Percentiles rank a stretch among this genome's conserved stretches.
Evolutionary conservation across 768 basidiomycete genomes (phyloP).

Genomic region (Kwoniella dendrophila): DNA sequence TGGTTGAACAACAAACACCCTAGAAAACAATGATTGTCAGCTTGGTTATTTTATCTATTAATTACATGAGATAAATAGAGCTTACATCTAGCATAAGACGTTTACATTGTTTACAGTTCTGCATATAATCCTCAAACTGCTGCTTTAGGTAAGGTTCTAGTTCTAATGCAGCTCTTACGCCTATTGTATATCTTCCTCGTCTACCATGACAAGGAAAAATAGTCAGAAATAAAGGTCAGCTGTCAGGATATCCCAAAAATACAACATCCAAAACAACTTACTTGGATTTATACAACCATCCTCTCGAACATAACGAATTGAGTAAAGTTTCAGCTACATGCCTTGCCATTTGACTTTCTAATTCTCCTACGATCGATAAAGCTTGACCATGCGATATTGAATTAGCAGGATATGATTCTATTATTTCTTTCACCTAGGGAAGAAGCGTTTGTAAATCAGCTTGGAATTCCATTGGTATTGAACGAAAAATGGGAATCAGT

Average conservation of each 20-base stretch:
- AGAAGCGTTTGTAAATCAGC: no score
- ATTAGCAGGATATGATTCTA: slow-evolving; percentile 52
- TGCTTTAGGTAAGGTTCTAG: slow-evolving; percentile 40
- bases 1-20: slow-evolving; percentile 34
- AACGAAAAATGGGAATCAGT: no score
- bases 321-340: slow-evolving; percentile 39
- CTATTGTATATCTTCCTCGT: slow-evolving; percentile 44
- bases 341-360: slow-evolving; percentile 33
- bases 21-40: slow-evolving; percentile 16
- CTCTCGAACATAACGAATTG: slow-evolving; percentile 43
- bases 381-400: slow-evolving; percentile 47
- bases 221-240: not conserved
- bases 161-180: slow-evolving; percentile 41
- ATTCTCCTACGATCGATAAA: slow-evolving; percentile 21
- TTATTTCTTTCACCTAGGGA: slow-evolving; percentile 44
- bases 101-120: slow-evolving; percentile 42
- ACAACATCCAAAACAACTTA: slow-evolving; percentile 18
- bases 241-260: not conserved
- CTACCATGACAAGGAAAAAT: no score
- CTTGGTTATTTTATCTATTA: not conserved
- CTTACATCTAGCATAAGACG: slow-evolving; percentile 47
- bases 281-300: slow-evolving; percentile 51
- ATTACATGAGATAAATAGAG: not conserved
- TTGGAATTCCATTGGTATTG: not conserved
- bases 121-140: slow-evolving; percentile 42